Base-by-base conservation (phyloP, 768 basidiomycete species). In the Rhodosporidiobolus sp. region DNA sequence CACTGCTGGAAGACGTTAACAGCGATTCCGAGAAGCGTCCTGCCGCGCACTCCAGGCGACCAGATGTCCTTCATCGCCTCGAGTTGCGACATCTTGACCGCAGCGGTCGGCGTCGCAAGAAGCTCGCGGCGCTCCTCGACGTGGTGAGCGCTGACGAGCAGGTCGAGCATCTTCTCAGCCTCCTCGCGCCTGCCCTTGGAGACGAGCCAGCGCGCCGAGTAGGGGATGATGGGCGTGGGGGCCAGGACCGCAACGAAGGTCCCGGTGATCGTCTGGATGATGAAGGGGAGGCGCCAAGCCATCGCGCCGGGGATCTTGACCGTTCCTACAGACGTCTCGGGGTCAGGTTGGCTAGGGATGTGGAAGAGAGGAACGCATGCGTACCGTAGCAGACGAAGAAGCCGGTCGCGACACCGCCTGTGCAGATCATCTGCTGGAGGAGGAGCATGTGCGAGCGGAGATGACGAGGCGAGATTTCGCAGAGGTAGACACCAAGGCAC, bases 401-500 rank as follows among this genome's bases (percentile, higher is more conserved):
- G 0, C 82, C 83, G 73, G 46, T 17, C 2, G 69, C 30, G 58
- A 53, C 50, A 11, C 85, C 85, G 46, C 83, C 69, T 0, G 83
- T 83, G 65, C 83, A 83, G 60, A 84, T 79, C 5, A 85, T 79
- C 77, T 86, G 86, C 7, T 84, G 69, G 53, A 81, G 79, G 19
- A 82, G 80, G 30, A 83, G 81, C 22, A 83, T 80, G 12, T 82
- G 80, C 1, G 84, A 84, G 43, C 85, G 82, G 20, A 83, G 80
- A 48, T 79, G 76, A 16, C 81, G 77, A 3, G 84, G 84, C n/a
- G 84, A 81, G 30, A 84, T 83, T 73, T 85, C 84, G 65, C 81
- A 81, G 2, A 80, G 77, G 45, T 56, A 43, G 32, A 59, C 53
- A 4, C 59, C 52, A 28, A 35, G 54, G 65, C 60, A 53, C 16